Evolutionary conservation across 2,329 filamentous ascomycete species (phyloP).

Genomic region (Pezicula neosporulosa): DNA sequence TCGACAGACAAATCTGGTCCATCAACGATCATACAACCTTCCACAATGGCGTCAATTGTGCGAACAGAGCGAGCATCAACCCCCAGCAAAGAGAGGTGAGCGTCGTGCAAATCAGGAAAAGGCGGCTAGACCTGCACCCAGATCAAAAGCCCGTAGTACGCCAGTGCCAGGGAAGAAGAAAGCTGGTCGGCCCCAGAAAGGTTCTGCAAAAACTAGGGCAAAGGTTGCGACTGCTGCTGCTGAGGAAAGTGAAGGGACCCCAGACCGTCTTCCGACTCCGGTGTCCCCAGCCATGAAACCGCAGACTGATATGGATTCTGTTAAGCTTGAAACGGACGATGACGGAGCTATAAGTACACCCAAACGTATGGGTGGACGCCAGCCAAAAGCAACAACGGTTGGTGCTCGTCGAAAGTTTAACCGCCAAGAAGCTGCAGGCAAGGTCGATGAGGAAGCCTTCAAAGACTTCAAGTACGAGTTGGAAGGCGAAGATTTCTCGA

Average conservation of each 20-base stretch:
- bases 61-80: constrained; percentile 93
- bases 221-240: constrained; percentile 13
- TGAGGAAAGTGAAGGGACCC: constrained; percentile 37
- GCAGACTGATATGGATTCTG: constrained; percentile 30
- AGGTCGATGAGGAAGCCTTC: constrained; percentile 87
- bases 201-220: constrained; percentile 15
- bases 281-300: constrained; percentile 42
- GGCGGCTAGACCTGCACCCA: constrained; percentile 28
- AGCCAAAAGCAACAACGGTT: constrained; percentile 60
- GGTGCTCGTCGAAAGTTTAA: constrained; percentile 87
- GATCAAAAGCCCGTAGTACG: constrained; percentile 18
- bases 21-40: constrained; percentile 92
- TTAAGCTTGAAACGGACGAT: constrained; percentile 32
- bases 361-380: constrained; percentile 43
- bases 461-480: constrained; percentile 88
- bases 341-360: constrained; percentile 43
- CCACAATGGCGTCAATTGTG: constrained; percentile 94
- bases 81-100: constrained; percentile 85
- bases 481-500: constrained; percentile 80
- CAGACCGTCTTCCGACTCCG: constrained; percentile 46
- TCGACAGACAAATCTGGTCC: constrained; percentile 94
- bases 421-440: constrained; percentile 70
- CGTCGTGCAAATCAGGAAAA: constrained; percentile 50
- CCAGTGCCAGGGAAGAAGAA: constrained; percentile 15
- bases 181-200: constrained; percentile 17